Percentiles rank a stretch among this genome's conserved stretches.
Conservation (phyloP, 2,329 filamentous ascomycete genomes). For the Trichoderma sp. region DNA sequence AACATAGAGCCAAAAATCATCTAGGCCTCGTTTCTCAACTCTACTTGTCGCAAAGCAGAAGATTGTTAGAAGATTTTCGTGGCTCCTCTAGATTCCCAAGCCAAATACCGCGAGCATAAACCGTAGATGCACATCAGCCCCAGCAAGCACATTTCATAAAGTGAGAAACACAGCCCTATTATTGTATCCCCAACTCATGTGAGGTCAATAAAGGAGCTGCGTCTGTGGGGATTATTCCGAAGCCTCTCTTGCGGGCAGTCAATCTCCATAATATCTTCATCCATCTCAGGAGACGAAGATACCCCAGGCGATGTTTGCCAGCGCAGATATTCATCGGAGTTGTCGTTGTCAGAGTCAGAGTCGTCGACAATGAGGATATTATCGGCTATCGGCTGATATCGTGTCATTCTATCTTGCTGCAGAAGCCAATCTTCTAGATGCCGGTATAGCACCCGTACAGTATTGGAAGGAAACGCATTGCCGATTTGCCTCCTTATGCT, state of each 20-base stretch:
- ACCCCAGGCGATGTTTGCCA: slow-evolving; percentile 13
- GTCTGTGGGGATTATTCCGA: neutral
- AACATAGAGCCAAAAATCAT: neutral
- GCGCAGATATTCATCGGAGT: slow-evolving; percentile 25
- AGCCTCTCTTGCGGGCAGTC: neutral
- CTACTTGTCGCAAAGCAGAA: neutral
- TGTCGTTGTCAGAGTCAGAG: slow-evolving; percentile 29
- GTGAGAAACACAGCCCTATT: no score
- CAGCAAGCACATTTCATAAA: neutral
- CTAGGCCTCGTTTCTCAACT: neutral
- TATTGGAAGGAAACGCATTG: slow-evolving; percentile 72
- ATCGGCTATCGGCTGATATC: slow-evolving; percentile 23
- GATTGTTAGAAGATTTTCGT: neutral
- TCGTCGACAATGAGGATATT: slow-evolving; percentile 31
- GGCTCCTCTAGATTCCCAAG: neutral
- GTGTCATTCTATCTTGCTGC: slow-evolving; percentile 41
- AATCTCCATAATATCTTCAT: slow-evolving; percentile 24
- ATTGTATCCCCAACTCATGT: neutral
- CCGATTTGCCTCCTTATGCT: slow-evolving; percentile 67
- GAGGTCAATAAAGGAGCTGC: neutral
- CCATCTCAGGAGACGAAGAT: slow-evolving; percentile 30
- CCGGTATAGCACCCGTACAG: slow-evolving; percentile 52
- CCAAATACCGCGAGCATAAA: neutral
- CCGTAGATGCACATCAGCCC: neutral
- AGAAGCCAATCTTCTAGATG: slow-evolving; percentile 51